Evolutionary conservation across 805 yeast genomes (phyloP).

Genomic region (Pichia californica): DNA sequence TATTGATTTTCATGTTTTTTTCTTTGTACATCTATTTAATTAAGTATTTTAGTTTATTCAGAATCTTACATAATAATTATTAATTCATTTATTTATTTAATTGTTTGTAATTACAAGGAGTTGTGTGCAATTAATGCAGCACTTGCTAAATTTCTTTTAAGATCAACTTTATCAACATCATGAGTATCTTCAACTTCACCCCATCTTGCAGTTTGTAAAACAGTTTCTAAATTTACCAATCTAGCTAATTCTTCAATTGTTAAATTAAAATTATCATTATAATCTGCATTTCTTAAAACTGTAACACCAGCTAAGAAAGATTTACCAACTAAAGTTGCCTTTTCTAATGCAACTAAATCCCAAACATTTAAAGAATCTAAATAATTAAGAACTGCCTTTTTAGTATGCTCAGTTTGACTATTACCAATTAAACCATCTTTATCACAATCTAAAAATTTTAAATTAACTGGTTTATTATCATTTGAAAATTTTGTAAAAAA

Average conservation of each 20-base stretch:
- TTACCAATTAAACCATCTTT: slow-evolving; percentile 77
- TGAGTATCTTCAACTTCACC: slow-evolving; percentile 99
- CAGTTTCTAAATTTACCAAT: slow-evolving; percentile 74
- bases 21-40: too few species aligned
- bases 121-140: slow-evolving; percentile 59
- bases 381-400: slow-evolving; percentile 58
- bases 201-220: slow-evolving; percentile 85
- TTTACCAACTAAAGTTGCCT: slow-evolving; percentile 79
- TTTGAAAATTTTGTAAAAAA: slow-evolving; percentile 41
- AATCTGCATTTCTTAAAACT: slow-evolving; percentile 43
- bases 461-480: slow-evolving; percentile 27
- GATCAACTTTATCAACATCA: slow-evolving; percentile 91
- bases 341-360: slow-evolving; percentile 84
- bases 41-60: too few species aligned
- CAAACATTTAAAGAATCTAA: slow-evolving; percentile 56
- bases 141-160: slow-evolving; percentile 73
- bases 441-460: slow-evolving; percentile 73
- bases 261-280: slow-evolving; percentile 26
- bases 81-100: too few species aligned
- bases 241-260: slow-evolving; percentile 66
- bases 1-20: too few species aligned
- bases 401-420: slow-evolving; percentile 55
- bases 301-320: slow-evolving; percentile 80
- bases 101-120: slow-evolving; percentile 7
- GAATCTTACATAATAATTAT: too few species aligned